Evolutionary conservation across 225 moss, liverwort and hornwort genomes (phyloP), one percentile per base, ranked within the genome.

Genomic region (Sphagnum contortum): DNA sequence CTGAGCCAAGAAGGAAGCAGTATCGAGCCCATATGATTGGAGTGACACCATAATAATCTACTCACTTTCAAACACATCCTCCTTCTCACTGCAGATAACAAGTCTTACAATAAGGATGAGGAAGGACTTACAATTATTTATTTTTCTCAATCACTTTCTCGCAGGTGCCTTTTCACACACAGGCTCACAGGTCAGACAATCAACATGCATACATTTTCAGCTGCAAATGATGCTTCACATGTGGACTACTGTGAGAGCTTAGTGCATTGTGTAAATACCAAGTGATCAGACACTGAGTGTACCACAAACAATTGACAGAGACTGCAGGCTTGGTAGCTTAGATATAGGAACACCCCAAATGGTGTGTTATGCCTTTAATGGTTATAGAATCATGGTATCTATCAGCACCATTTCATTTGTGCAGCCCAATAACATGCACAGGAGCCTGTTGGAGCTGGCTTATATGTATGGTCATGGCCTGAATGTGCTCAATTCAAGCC

Each of bases 161-260:
- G 57, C 74, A 83, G 83, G 48, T 83, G 53, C 80, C 83, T 4
- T 83, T 29, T 80, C 69, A 72, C 74, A 8, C 80, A 83, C 12
- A 64, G 61, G 74, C 10, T 68, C 66, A 12, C 53, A 61, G 12
- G 3, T 3, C 9, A 46, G 13, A 44, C 62, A 7, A 10, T 57
- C 44, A 7, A 66, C 5, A 68, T 77, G 77, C 83, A 77, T 13
- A 53, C 72, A 4, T 80, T 83, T 55, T 80, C 84, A 48, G 53
- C 68, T 14, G 52, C 66, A 52, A 70, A 77, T 29, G 69, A 84
- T 54, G 58, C 63, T 3, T 29, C 10, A 6, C 77, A 71, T 61
- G 68, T 68, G 11, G 47, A 10, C 8, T 53, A 75, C 49, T 84
- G 74, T n/a, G 75, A 80, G 4, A 55, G 72, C 13, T 75, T 77